Conservation (phyloP, 2,329 filamentous ascomycete genomes). For the Xylariomycetidae sp. region DNA sequence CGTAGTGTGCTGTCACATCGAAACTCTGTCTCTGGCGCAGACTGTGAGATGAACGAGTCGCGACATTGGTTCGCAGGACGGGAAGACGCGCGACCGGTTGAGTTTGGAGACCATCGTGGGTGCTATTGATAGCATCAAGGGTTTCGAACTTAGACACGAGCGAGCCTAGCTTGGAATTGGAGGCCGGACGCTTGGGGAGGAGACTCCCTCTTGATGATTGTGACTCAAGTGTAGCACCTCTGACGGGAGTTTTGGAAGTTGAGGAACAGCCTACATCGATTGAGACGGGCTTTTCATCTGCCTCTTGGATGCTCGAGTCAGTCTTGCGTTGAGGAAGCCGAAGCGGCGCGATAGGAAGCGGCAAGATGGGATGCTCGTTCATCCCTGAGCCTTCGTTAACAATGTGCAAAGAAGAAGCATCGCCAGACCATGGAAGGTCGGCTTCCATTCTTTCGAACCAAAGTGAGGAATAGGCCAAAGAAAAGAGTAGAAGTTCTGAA, state of each 20-base stretch:
- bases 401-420: no score
- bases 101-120: no score
- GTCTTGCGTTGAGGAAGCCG: conserved; percentile 15
- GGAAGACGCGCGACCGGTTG: no score
- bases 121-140: conserved; percentile 21
- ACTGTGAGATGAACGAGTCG: conserved; percentile 1
- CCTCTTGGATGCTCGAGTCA: conserved; percentile 2
- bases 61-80: conserved; percentile 1
- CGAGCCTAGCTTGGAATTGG: conserved; percentile 18
- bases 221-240: neutral
- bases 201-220: no score
- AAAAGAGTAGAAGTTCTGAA: no score
- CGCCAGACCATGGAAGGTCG: no score
- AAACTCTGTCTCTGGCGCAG: conserved; percentile 1
- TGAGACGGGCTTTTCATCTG: conserved; percentile 5
- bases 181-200: conserved; percentile 11
- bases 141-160: conserved; percentile 32
- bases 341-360: no score
- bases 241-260: conserved; percentile 1
- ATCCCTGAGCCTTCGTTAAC: no score
- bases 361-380: no score
- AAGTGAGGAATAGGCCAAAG: no score
- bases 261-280: neutral
- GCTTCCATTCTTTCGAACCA: no score
- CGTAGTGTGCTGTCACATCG: conserved; percentile 2